These are phyloP conservation scores for Tilletiaria anomala DNA, from an alignment of 1,284 basidiomycete genomes.

Conservation along the genomic window DNA sequence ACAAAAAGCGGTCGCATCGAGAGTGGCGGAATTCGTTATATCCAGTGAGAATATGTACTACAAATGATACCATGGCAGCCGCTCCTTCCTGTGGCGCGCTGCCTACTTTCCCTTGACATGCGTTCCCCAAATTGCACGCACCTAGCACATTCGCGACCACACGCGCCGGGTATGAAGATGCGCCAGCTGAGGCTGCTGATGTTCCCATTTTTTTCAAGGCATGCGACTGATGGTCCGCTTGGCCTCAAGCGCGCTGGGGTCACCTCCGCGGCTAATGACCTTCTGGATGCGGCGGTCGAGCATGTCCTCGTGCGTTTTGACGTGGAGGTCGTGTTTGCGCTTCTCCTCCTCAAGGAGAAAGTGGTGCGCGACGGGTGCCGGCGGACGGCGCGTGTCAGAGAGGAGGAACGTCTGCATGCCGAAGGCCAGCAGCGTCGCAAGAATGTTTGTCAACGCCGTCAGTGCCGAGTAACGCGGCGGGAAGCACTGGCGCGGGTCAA, in stretches of 20 bases:
- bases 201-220: no score
- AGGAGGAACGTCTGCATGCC: conserved; percentile 29
- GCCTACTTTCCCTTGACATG: no score
- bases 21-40: no score
- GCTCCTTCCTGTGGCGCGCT: no score
- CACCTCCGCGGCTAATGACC: conserved; percentile 17
- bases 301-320: conserved; percentile 17
- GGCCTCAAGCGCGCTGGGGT: conserved; percentile 12
- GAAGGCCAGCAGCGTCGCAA: conserved; percentile 15
- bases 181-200: no score
- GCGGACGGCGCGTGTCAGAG: conserved; percentile 18
- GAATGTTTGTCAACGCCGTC: conserved; percentile 24
- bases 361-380: conserved; percentile 11
- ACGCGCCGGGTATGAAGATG: no score
- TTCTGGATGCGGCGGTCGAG: conserved; percentile 18
- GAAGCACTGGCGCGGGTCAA: conserved; percentile 19
- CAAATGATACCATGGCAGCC: no score
- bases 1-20: no score
- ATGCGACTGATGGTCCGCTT: conserved; percentile 16
- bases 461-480: conserved; percentile 18
- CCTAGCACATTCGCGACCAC: no score
- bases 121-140: no score
- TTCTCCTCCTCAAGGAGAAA: conserved; percentile 16
- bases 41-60: no score
- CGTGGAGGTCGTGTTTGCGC: conserved; percentile 8